These are phyloP conservation scores for Nitzschia palea DNA, from an alignment of 108 stramenopile species.

Conservation along the genomic window DNA sequence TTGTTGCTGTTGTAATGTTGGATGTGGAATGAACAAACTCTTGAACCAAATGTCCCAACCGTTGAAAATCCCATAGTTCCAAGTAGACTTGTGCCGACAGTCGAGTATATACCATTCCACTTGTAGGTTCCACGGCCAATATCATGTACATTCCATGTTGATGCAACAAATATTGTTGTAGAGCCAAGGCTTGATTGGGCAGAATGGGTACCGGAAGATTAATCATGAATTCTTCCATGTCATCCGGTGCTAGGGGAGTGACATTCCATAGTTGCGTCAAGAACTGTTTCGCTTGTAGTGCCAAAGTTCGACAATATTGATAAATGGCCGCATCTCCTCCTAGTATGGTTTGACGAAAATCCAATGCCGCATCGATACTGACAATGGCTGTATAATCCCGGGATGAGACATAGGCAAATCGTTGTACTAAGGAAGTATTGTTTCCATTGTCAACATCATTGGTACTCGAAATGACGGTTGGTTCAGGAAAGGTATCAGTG, in stretches of 20 bases:
- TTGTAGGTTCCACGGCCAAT: not conserved
- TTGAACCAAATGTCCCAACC: slow-evolving; percentile 19
- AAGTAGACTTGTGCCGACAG: slow-evolving; percentile 30
- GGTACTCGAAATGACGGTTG: slow-evolving; percentile 24
- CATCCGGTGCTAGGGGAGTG: slow-evolving; percentile 11
- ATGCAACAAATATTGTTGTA: slow-evolving; percentile 15
- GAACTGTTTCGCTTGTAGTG: slow-evolving; percentile 12
- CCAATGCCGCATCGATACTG: slow-evolving; percentile 20
- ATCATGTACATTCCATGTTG: slow-evolving; percentile 30
- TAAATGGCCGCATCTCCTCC: slow-evolving; percentile 25
- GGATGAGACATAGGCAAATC: slow-evolving; percentile 16
- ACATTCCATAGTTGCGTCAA: slow-evolving; percentile 15
- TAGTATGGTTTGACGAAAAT: slow-evolving; percentile 12
- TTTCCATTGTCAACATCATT: slow-evolving; percentile 9
- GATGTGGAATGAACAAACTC: slow-evolving; percentile 18
- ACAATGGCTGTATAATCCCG: slow-evolving; percentile 29
- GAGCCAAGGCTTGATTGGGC: not conserved
- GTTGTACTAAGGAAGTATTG: not conserved
- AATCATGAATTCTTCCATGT: slow-evolving; percentile 30
- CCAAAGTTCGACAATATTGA: slow-evolving; percentile 18
- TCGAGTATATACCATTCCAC: slow-evolving; percentile 4
- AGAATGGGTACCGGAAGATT: slow-evolving; percentile 20
- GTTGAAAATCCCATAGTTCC: slow-evolving; percentile 21
- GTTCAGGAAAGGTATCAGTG: slow-evolving; percentile 15
- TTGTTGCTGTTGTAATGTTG: no score